These are phyloP conservation scores for Suillus brevipes DNA, from an alignment of 768 basidiomycete species.

Conservation along the genomic window DNA sequence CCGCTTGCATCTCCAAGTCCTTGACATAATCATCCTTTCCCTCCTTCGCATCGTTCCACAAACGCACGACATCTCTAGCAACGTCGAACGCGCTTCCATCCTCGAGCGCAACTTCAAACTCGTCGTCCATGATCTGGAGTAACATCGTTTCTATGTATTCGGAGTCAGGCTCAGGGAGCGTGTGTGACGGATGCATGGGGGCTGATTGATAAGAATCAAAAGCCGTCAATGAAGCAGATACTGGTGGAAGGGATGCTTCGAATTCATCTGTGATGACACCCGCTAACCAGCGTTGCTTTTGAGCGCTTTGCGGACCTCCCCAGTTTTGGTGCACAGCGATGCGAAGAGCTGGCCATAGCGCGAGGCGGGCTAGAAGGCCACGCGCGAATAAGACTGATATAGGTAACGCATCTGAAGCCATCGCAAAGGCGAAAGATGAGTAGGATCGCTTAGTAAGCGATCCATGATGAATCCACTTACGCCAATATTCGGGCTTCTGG, in stretches of 20 bases:
- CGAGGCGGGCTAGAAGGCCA: conserved; percentile 79
- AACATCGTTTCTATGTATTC: conserved; percentile 81
- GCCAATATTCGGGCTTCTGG: no score
- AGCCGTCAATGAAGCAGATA: conserved; percentile 9
- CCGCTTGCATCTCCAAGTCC: conserved; percentile 66
- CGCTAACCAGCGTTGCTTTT: conserved; percentile 87
- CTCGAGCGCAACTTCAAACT: conserved; percentile 82
- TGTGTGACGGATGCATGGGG: not conserved
- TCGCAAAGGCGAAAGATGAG: not conserved
- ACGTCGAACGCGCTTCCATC: conserved; percentile 80
- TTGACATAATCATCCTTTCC: conserved; percentile 51
- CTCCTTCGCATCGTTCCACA: conserved; percentile 58
- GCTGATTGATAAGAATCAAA: not conserved
- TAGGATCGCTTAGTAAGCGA: not conserved
- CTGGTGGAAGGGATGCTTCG: conserved; percentile 49
- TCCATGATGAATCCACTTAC: no score
- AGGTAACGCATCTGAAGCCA: conserved; percentile 32
- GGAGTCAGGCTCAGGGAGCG: conserved; percentile 50
- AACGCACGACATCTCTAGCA: conserved; percentile 64
- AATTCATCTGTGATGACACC: conserved; percentile 80
- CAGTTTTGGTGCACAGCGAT: conserved; percentile 83
- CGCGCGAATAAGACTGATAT: conserved; percentile 77
- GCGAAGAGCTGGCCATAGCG: conserved; percentile 82
- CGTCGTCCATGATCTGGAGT: conserved; percentile 82
- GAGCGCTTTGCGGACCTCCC: conserved; percentile 73